A percentile compares a stretch with the other conserved stretches of the same genome.
These are phyloP conservation scores for Sordariomycetes sp. DNA, from an alignment of 2,329 filamentous ascomycete genomes.

Conservation along the genomic window DNA sequence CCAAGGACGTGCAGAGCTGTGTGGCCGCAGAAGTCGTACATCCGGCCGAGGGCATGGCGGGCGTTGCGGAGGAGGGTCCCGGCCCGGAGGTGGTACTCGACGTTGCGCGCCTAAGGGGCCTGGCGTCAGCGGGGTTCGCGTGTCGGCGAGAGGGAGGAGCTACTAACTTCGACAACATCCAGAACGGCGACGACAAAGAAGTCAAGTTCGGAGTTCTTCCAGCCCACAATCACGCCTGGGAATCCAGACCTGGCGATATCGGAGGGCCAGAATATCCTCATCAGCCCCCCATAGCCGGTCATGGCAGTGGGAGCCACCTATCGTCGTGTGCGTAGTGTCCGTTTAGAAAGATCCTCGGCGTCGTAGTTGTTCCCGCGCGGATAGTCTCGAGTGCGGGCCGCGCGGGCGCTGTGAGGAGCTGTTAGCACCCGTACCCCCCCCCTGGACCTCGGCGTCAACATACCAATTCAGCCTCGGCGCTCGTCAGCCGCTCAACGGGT, in stretches of 20 bases:
- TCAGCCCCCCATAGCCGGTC: conserved; percentile 71
- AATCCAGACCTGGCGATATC: conserved; percentile 60
- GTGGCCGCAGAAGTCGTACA: conserved; percentile 76
- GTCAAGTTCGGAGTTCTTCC: conserved; percentile 85
- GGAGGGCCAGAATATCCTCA: conserved; percentile 97
- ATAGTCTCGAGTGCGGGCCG: conserved; percentile 65
- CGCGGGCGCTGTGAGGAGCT: conserved; percentile 58
- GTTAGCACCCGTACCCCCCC: background rate
- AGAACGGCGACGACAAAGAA: conserved; percentile 82
- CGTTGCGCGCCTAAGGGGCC: conserved; percentile 50
- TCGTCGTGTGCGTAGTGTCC: background rate
- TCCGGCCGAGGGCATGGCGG: conserved; percentile 63
- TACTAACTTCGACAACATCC: conserved; percentile 76
- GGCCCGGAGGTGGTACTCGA: conserved; percentile 76
- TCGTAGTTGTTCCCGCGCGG: conserved; percentile 87
- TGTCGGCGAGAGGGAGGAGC: background rate
- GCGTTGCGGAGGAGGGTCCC: conserved; percentile 75
- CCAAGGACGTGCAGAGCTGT: conserved; percentile 77
- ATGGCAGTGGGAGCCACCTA: conserved; percentile 32
- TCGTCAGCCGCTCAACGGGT: conserved; percentile 72
- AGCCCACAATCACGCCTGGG: conserved; percentile 83
- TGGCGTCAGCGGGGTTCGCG: background rate
- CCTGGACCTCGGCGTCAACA: conserved; percentile 13
- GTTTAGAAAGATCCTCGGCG: conserved; percentile 84
- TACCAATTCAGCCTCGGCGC: conserved; percentile 69